These are phyloP conservation scores for Brasenia schreberi DNA, from an alignment of 164 flowering plant genomes.

Conservation along the genomic window DNA sequence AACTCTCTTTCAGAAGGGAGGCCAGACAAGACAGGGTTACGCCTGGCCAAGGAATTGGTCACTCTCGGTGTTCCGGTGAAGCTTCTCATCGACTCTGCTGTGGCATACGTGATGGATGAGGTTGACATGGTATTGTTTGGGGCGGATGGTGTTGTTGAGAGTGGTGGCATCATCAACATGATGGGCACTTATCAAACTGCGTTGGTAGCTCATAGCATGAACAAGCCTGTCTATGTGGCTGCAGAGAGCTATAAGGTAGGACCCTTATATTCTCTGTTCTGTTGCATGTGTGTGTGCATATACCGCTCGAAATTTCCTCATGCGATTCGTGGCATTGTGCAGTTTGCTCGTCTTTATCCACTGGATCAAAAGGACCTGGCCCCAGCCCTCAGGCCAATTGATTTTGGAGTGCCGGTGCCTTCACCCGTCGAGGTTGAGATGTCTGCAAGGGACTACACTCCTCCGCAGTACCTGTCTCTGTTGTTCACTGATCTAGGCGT, in stretches of 20 bases:
- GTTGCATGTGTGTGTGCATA: too few relatives aligned
- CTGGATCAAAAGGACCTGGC: slow-evolving; percentile 89
- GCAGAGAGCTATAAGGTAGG: slow-evolving; percentile 96
- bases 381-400: slow-evolving; percentile 82
- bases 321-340: slow-evolving; percentile 11
- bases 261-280: too few relatives aligned
- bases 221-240: slow-evolving; percentile 92
- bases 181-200: slow-evolving; percentile 98
- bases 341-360: slow-evolving; percentile 97
- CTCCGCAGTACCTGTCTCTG: slow-evolving; percentile 88
- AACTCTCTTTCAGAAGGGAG: slow-evolving; percentile 67
- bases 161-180: slow-evolving; percentile 96
- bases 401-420: slow-evolving; percentile 91
- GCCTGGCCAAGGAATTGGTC: slow-evolving; percentile 78
- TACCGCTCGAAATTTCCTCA: too few relatives aligned
- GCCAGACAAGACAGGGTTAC: slow-evolving; percentile 83
- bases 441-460: slow-evolving; percentile 95
- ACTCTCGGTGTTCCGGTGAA: slow-evolving; percentile 91
- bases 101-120: slow-evolving; percentile 90
- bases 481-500: slow-evolving; percentile 96
- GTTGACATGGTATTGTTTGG: slow-evolving; percentile 95
- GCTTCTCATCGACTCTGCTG: slow-evolving; percentile 91
- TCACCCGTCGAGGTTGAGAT: slow-evolving; percentile 84
- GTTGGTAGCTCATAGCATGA: slow-evolving; percentile 86
- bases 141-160: slow-evolving; percentile 98